phyloP scores from a whole-genome alignment of 768 basidiomycete species.

The Boletus rubroflammeus region DNA sequence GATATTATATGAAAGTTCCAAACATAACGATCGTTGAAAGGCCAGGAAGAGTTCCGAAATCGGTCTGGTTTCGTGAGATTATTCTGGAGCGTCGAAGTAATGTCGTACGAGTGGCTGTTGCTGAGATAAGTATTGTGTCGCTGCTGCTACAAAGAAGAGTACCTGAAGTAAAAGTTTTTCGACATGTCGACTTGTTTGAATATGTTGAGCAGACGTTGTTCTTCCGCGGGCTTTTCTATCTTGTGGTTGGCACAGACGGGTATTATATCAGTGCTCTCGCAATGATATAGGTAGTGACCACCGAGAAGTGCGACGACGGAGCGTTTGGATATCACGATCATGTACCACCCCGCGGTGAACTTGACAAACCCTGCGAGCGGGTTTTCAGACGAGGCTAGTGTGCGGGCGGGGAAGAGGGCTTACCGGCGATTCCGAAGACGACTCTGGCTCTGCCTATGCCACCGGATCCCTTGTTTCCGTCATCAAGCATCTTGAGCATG shows the following conservation, averaged over 20 bases:
- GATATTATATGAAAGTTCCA: slow-evolving; percentile 93
- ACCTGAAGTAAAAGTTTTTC: slow-evolving; percentile 99
- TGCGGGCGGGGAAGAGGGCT: slow-evolving; percentile 9
- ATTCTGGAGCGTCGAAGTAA: slow-evolving; percentile 92
- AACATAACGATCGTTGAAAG: slow-evolving; percentile 83
- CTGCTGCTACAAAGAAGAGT: neutral
- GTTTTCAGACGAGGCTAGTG: neutral
- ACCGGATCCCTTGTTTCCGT: slow-evolving; percentile 86
- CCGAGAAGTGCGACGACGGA: slow-evolving; percentile 91
- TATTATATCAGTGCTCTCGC: slow-evolving; percentile 84
- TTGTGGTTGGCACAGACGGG: slow-evolving; percentile 77
- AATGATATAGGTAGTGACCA: slow-evolving; percentile 95
- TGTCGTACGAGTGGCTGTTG: slow-evolving; percentile 87
- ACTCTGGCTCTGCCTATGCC: slow-evolving; percentile 76
- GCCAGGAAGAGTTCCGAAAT: slow-evolving; percentile 46
- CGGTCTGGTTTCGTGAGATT: slow-evolving; percentile 69
- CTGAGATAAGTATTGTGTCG: neutral
- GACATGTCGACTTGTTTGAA: slow-evolving; percentile 98
- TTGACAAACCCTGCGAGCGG: slow-evolving; percentile 69
- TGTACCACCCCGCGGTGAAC: slow-evolving; percentile 96
- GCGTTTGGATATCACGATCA: slow-evolving; percentile 86
- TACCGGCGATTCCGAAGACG: slow-evolving; percentile 83
- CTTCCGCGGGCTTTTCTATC: slow-evolving; percentile 83
- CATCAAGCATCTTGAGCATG: slow-evolving; percentile 92
- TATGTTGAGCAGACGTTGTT: slow-evolving; percentile 80